These are phyloP conservation scores for Trichoderma semiorbis DNA, from an alignment of 2,329 filamentous ascomycete species.

Conservation along the genomic window DNA sequence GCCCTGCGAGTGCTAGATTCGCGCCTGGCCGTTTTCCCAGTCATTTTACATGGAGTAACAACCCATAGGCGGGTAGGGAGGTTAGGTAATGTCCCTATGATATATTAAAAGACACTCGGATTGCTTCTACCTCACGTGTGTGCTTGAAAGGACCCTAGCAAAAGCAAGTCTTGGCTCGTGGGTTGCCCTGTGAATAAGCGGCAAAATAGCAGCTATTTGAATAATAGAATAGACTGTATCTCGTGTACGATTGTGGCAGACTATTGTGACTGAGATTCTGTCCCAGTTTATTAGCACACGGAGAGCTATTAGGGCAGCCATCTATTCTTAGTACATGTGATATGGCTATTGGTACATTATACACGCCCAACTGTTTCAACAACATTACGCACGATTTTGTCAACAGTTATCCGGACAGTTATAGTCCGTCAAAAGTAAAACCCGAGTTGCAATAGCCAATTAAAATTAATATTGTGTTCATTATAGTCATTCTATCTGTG, in stretches of 20 bases:
- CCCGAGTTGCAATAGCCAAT: not conserved
- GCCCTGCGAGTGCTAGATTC: constrained; percentile 33
- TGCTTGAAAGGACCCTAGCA: not conserved
- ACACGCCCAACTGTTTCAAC: not conserved
- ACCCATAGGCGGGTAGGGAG: constrained; percentile 36
- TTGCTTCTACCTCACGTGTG: constrained; percentile 23
- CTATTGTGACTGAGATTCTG: not conserved
- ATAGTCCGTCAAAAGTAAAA: not conserved
- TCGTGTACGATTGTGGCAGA: not conserved
- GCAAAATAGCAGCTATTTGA: not conserved
- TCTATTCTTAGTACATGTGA: not conserved
- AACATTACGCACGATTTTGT: not conserved
- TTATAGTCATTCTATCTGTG: not conserved
- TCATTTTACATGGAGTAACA: constrained; percentile 45
- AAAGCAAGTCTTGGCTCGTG: not conserved
- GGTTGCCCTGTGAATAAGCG: not conserved
- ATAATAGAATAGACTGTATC: not conserved
- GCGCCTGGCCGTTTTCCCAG: constrained; percentile 40
- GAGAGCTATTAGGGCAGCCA: not conserved
- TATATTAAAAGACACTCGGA: constrained; percentile 33
- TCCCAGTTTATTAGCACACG: not conserved
- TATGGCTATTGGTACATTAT: not conserved
- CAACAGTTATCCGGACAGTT: not conserved
- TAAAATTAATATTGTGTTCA: not conserved
- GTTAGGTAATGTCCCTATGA: constrained; percentile 40